Conservation (phyloP, 371 early-diverging fungal species). For the Globomyces sp. region DNA sequence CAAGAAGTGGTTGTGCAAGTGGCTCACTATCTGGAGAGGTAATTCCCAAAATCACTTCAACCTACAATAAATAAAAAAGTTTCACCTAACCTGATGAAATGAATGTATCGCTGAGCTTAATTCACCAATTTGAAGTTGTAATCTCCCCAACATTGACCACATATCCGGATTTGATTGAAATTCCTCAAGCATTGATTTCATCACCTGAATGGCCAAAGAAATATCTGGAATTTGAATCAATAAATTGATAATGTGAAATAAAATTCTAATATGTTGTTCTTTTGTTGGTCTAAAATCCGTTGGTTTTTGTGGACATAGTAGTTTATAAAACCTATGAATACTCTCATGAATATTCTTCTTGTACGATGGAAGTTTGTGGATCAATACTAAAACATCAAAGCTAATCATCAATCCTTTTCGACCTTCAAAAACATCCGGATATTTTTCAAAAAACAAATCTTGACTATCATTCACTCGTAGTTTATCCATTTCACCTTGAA, state of each 20-base stretch:
- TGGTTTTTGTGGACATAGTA: conserved; percentile 14
- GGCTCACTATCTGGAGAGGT: too few relatives aligned
- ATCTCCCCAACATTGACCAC: conserved; percentile 29
- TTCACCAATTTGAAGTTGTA: conserved; percentile 37
- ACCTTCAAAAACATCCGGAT: conserved; percentile 31
- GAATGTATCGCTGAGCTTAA: conserved; percentile 20
- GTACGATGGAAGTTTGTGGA: conserved; percentile 23
- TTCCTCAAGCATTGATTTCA: conserved; percentile 16
- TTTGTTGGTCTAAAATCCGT: not conserved
- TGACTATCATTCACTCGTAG: conserved; percentile 24
- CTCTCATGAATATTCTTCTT: conserved; percentile 26
- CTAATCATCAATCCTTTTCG: conserved; percentile 28
- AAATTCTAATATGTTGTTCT: conserved; percentile 12
- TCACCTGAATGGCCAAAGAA: conserved; percentile 23
- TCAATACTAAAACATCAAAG: conserved; percentile 33
- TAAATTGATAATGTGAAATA: conserved; percentile 26
- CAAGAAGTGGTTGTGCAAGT: not conserved
- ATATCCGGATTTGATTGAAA: conserved; percentile 25
- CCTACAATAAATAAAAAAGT: not conserved
- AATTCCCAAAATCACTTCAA: not conserved
- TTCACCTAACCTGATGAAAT: conserved; percentile 21
- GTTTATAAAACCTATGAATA: conserved; percentile 23
- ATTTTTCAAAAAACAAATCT: conserved; percentile 25
- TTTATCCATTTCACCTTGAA: conserved; percentile 32
- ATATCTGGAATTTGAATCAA: conserved; percentile 32